A percentile compares a stretch with the other conserved stretches of the same genome.
Conservation (phyloP, 2,329 filamentous ascomycete genomes). For the Penicillium corylophilum region DNA sequence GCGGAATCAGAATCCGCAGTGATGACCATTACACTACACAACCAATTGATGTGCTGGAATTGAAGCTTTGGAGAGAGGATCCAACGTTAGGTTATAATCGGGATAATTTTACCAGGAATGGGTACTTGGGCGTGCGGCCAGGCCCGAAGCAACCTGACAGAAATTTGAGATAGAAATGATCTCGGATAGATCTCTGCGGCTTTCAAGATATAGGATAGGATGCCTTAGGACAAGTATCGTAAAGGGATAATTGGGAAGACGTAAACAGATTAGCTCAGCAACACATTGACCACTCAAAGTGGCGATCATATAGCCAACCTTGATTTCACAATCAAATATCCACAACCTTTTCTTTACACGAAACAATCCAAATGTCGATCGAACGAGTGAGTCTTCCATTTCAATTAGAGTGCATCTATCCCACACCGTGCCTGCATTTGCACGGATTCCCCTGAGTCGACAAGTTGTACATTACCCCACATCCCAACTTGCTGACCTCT, state of each 20-base stretch:
- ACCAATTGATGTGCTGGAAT: too few relatives aligned
- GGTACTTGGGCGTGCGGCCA: too few relatives aligned
- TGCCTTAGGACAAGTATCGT: too few relatives aligned
- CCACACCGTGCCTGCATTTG: background rate
- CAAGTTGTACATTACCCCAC: background rate
- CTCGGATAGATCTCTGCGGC: background rate
- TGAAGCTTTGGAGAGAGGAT: too few relatives aligned
- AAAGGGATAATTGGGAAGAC: background rate
- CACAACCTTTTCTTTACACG: background rate
- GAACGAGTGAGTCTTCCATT: slow-evolving; percentile 13
- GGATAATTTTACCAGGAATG: too few relatives aligned
- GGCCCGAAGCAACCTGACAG: too few relatives aligned
- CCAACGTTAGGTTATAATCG: too few relatives aligned
- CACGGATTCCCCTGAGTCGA: background rate
- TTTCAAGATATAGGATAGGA: background rate
- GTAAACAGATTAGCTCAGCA: slow-evolving; percentile 12
- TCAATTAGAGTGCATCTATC: background rate
- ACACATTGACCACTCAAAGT: background rate
- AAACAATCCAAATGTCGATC: slow-evolving; percentile 18
- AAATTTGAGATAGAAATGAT: too few relatives aligned
- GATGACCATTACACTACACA: too few relatives aligned
- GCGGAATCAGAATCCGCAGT: too few relatives aligned
- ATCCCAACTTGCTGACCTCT: slow-evolving; percentile 6
- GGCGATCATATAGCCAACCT: background rate
- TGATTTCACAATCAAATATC: background rate